Evolutionary conservation across 345 rosid genomes (phyloP).

Genomic region (Mercurialis annua): DNA sequence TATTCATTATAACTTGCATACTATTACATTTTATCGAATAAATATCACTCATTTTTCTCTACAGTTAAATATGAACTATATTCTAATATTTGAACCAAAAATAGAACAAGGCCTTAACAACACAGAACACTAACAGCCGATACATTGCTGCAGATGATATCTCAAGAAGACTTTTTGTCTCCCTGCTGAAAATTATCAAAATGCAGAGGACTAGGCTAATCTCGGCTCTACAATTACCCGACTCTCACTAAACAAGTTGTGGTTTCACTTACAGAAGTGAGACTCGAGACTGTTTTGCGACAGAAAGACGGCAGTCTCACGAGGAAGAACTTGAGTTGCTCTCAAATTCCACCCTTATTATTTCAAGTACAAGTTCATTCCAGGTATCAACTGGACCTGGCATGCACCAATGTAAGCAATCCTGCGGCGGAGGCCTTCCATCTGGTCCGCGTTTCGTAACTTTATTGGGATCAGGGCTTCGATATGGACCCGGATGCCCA

Average conservation of each 20-base stretch:
- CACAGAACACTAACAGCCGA: not conserved
- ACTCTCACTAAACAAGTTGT: slow-evolving; percentile 10
- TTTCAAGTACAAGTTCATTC: slow-evolving; percentile 89
- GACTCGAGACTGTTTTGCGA: not conserved
- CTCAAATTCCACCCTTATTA: slow-evolving; percentile 63
- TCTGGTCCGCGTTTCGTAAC: slow-evolving; percentile 69
- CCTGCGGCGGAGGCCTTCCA: slow-evolving; percentile 92
- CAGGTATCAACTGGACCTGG: slow-evolving; percentile 96
- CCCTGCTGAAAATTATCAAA: not conserved
- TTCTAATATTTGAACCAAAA: not conserved
- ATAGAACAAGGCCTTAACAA: not conserved
- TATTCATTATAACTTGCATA: not conserved
- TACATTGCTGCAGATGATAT: not conserved
- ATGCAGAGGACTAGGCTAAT: slow-evolving; percentile 9
- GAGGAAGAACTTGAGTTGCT: slow-evolving; percentile 23
- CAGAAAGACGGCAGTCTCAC: slow-evolving; percentile 12
- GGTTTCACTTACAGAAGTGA: slow-evolving; percentile 12
- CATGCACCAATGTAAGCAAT: slow-evolving; percentile 99
- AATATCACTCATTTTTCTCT: slow-evolving; percentile 12
- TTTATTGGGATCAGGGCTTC: slow-evolving; percentile 81
- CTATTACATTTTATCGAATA: not conserved
- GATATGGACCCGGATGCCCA: slow-evolving; percentile 95
- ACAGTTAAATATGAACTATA: not conserved
- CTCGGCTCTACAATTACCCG: slow-evolving; percentile 20
- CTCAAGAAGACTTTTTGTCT: slow-evolving; percentile 4